phyloP scores from a whole-genome alignment of 352 stramenopile species.

The Phytophthora sojae region DNA sequence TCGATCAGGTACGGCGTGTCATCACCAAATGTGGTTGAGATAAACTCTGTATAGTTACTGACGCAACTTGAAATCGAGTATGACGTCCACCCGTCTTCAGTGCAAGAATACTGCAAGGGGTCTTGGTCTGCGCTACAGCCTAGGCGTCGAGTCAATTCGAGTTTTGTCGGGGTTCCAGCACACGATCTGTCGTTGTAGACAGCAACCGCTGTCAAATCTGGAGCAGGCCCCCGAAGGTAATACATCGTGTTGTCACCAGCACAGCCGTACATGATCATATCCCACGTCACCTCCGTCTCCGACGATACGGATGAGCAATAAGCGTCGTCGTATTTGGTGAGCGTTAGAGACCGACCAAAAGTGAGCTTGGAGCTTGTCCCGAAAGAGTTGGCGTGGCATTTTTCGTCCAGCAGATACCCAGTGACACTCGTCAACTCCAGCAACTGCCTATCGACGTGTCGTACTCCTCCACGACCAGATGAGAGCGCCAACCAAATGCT shows the following conservation, averaged over 20 bases:
- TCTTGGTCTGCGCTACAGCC: slow-evolving; percentile 5
- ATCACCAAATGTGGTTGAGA: slow-evolving; percentile 1
- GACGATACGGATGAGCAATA: neutral
- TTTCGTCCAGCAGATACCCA: slow-evolving; percentile 8
- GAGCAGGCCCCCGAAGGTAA: slow-evolving; percentile 1
- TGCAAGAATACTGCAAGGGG: neutral
- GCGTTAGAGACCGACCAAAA: neutral
- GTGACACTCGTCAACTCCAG: neutral
- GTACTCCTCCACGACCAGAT: slow-evolving; percentile 9
- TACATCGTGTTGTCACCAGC: slow-evolving; percentile 1
- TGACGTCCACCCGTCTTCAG: neutral
- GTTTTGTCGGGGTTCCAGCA: neutral
- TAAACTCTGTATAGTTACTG: neutral
- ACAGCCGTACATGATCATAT: slow-evolving; percentile 3
- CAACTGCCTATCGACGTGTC: slow-evolving; percentile 5
- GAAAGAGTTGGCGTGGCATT: neutral
- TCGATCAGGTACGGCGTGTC: slow-evolving; percentile 15
- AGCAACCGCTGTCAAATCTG: slow-evolving; percentile 10
- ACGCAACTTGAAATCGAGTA: slow-evolving; percentile 8
- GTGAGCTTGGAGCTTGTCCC: slow-evolving; percentile 6
- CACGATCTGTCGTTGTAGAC: slow-evolving; percentile 1
- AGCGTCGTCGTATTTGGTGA: slow-evolving; percentile 4
- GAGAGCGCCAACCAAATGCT: slow-evolving; percentile 3
- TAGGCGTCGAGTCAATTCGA: slow-evolving; percentile 4
- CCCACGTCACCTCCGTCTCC: slow-evolving; percentile 10